A percentile compares a stretch with the other conserved stretches of the same genome.
phyloP scores from a whole-genome alignment of 2,329 filamentous ascomycete genomes.

The Pezicula carpinea region DNA sequence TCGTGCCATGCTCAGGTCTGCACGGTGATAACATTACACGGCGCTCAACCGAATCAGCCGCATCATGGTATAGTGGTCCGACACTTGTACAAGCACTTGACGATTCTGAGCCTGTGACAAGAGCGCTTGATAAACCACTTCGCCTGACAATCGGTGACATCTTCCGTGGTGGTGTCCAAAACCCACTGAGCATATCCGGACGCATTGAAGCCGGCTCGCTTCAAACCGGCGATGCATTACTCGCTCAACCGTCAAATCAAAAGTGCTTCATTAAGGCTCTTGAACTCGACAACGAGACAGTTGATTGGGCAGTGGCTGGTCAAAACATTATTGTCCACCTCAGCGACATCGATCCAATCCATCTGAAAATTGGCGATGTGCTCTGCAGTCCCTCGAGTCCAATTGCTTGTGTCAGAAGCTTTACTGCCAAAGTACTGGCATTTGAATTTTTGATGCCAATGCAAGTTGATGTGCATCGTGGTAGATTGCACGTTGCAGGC shows the following conservation, averaged over 20 bases:
- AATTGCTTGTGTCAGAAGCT: constrained; percentile 65
- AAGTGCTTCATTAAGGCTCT: constrained; percentile 77
- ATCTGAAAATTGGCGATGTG: constrained; percentile 81
- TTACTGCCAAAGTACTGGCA: constrained; percentile 79
- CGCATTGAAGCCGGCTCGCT: constrained; percentile 79
- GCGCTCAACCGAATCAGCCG: constrained; percentile 48
- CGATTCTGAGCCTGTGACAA: constrained; percentile 66
- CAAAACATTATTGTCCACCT: constrained; percentile 85
- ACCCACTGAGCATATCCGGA: constrained; percentile 79
- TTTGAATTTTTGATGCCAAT: constrained; percentile 89
- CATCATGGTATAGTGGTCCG: constrained; percentile 74
- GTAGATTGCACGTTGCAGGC: constrained; percentile 74
- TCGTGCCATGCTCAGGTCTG: constrained; percentile 86
- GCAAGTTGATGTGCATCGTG: constrained; percentile 83
- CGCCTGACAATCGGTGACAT: constrained; percentile 86
- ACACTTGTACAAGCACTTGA: constrained; percentile 85
- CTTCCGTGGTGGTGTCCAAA: constrained; percentile 73
- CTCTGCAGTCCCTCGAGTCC: constrained; percentile 67
- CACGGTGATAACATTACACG: constrained; percentile 80
- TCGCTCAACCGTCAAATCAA: constrained; percentile 78
- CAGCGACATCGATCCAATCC: constrained; percentile 75
- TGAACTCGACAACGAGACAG: constrained; percentile 66
- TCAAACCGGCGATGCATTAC: constrained; percentile 76
- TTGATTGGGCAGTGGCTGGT: constrained; percentile 88
- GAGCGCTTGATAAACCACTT: constrained; percentile 72